Conservation (phyloP, 139 green algal species). For the Chlamydomonas asymmetrica region DNA sequence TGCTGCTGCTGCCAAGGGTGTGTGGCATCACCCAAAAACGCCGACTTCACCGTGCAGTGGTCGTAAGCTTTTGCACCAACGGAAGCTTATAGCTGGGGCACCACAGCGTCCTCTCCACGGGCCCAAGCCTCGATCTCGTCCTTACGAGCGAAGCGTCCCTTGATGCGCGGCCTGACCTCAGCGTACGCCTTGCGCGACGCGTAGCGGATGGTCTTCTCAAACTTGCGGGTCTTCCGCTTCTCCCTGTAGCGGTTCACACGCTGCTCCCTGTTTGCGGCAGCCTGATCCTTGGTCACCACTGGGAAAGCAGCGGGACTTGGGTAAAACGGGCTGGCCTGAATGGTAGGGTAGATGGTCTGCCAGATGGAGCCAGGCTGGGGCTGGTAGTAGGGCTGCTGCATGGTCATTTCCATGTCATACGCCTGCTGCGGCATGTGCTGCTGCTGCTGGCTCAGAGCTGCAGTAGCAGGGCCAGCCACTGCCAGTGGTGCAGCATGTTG, state of each 20-base stretch:
- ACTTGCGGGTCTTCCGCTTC: slow-evolving; percentile 75
- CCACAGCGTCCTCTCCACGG: slow-evolving; percentile 30
- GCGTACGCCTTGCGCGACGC: slow-evolving; percentile 81
- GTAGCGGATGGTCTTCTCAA: slow-evolving; percentile 87
- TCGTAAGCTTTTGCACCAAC: too few relatives aligned
- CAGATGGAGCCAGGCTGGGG: neutral
- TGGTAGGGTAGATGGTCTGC: slow-evolving; percentile 1
- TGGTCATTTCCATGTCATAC: neutral
- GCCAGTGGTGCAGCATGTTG: too few relatives aligned
- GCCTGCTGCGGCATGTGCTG: too few relatives aligned
- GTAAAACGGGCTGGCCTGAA: too few relatives aligned
- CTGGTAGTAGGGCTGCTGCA: neutral
- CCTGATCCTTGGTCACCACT: too few relatives aligned
- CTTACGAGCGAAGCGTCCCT: slow-evolving; percentile 79
- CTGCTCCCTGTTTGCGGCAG: slow-evolving; percentile 35
- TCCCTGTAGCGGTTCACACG: slow-evolving; percentile 67
- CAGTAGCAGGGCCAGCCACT: too few relatives aligned
- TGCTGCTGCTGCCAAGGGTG: too few relatives aligned
- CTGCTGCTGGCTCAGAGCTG: too few relatives aligned
- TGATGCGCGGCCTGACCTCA: slow-evolving; percentile 82
- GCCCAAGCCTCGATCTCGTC: slow-evolving; percentile 68
- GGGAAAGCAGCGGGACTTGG: neutral
- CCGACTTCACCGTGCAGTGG: too few relatives aligned
- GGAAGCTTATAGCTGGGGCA: slow-evolving; percentile 26
- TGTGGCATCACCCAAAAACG: too few relatives aligned